Percentiles rank a stretch among this genome's conserved stretches.
These are phyloP conservation scores for Singerocomus inundabilis DNA, from an alignment of 1,284 basidiomycete genomes.

Conservation along the genomic window DNA sequence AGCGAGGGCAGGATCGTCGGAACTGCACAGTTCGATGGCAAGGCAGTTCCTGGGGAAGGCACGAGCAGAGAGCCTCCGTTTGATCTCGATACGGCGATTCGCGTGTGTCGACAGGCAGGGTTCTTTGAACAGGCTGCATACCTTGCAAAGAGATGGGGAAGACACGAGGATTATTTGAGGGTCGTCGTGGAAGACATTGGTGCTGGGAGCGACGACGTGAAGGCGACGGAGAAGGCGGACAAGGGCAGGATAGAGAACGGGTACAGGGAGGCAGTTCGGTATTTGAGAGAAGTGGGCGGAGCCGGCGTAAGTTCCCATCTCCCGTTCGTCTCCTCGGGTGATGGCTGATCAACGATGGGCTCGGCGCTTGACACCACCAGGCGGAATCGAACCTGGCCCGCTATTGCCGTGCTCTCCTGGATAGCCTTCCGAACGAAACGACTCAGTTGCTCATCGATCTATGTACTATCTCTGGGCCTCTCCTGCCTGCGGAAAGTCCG, in stretches of 20 bases:
- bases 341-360: not conserved
- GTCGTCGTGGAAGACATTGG: slow-evolving; percentile 94
- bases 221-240: slow-evolving; percentile 15
- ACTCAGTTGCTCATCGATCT: slow-evolving; percentile 91
- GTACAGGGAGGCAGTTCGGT: slow-evolving; percentile 78
- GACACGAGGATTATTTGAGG: slow-evolving; percentile 90
- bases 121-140: slow-evolving; percentile 96
- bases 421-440: slow-evolving; percentile 81
- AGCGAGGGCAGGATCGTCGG: slow-evolving; percentile 57
- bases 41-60: slow-evolving; percentile 36
- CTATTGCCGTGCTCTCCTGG: slow-evolving; percentile 83
- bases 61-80: slow-evolving; percentile 79
- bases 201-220: slow-evolving; percentile 37
- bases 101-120: slow-evolving; percentile 94
- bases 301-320: slow-evolving; percentile 59
- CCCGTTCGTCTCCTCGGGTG: not conserved
- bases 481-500: slow-evolving; percentile 29
- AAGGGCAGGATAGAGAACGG: slow-evolving; percentile 26
- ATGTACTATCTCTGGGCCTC: slow-evolving; percentile 71
- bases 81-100: slow-evolving; percentile 94
- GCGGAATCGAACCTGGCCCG: slow-evolving; percentile 80
- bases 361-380: slow-evolving; percentile 35
- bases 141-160: slow-evolving; percentile 86
- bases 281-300: slow-evolving; percentile 76
- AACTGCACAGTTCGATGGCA: slow-evolving; percentile 18